Percentiles rank a stretch among this genome's conserved stretches.
These are phyloP conservation scores for Dactylonectria macrodidyma DNA, from an alignment of 2,329 filamentous ascomycete genomes.

Conservation along the genomic window DNA sequence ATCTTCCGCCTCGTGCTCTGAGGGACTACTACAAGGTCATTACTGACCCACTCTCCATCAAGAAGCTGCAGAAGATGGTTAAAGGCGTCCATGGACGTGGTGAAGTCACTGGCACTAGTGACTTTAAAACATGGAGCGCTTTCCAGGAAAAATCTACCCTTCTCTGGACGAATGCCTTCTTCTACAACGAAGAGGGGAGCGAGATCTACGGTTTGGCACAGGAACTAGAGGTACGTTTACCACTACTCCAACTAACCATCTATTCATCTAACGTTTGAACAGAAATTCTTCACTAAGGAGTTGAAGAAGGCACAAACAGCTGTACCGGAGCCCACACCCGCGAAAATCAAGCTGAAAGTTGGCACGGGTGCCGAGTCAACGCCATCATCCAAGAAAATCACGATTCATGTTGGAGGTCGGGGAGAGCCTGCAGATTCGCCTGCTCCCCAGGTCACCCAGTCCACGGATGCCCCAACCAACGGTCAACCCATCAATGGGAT, in stretches of 20 bases:
- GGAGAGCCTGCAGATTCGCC: slow-evolving; percentile 69
- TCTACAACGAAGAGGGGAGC: slow-evolving; percentile 93
- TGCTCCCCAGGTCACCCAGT: slow-evolving; percentile 55
- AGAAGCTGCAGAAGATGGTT: slow-evolving; percentile 82
- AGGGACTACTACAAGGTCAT: slow-evolving; percentile 93
- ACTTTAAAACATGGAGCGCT: slow-evolving; percentile 86
- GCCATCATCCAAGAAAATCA: slow-evolving; percentile 74
- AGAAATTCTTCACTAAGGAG: slow-evolving; percentile 79
- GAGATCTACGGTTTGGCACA: slow-evolving; percentile 84
- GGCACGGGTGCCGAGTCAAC: slow-evolving; percentile 63
- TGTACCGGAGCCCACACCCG: slow-evolving; percentile 80
- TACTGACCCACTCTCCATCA: slow-evolving; percentile 83
- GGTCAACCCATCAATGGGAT: slow-evolving; percentile 41
- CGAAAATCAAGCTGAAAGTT: slow-evolving; percentile 87
- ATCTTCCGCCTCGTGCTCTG: slow-evolving; percentile 80
- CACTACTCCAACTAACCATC: background rate
- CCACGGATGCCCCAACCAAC: slow-evolving; percentile 41
- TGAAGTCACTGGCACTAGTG: slow-evolving; percentile 72
- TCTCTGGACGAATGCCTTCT: slow-evolving; percentile 90
- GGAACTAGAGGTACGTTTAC: slow-evolving; percentile 79
- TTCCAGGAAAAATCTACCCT: slow-evolving; percentile 86
- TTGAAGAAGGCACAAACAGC: slow-evolving; percentile 80
- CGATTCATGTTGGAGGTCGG: slow-evolving; percentile 77
- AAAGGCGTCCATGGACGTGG: slow-evolving; percentile 80
- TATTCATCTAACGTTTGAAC: slow-evolving; percentile 31